Base-by-base conservation (phyloP, 495 filamentous ascomycete genomes). In the Lasiosphaeria hispida region DNA sequence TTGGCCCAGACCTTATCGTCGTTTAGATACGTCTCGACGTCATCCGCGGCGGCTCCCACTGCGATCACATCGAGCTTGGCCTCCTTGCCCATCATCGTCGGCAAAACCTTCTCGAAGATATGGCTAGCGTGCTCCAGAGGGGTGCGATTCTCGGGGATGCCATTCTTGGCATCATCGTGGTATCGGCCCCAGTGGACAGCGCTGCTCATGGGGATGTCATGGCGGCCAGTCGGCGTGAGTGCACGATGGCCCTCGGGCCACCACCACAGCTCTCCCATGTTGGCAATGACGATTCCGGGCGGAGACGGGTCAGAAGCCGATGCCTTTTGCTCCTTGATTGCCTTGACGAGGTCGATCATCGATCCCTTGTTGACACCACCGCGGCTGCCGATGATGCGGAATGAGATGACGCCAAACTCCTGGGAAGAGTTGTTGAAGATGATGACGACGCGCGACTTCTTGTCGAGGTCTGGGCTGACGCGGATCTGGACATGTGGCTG, bases 401-500 rank as follows among this genome's bases (percentile, higher is more conserved):
- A 87, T 6, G 90, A 81, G 62, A 90, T 83, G 49, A 92, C 75
- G 3, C 89, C 90, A 3, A 94, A 76, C 51, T 93, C 86, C 63
- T 95, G 87, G 10, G 54, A 60, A 1, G 78, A 66, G 57, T 93
- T 86, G 57, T 88, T 87, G 60, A 95, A 80, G 53, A 94, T 74
- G 52, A 96, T 69, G n/a, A 95, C 72, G 9, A 96, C 73, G 10
- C 88, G 85, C 15, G 79, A 78, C 30, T 34, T 33, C 36, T 80
- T 83, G 36, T 69, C 59, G 7, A 96, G 65, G 51, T 87, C 77
- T 36, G 68, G 14, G 11, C 84, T 83, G 43, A 83, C 65, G 64
- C 89, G 77, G 67, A 98, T 90, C 0, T 85, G 83, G 33, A 91
- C 74, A 61, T 89, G 82, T 2, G 86, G 83, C 4, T 80, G 68